Evolutionary conservation across 768 basidiomycete species (phyloP).

Genomic region (Lactarius hatsudake): DNA sequence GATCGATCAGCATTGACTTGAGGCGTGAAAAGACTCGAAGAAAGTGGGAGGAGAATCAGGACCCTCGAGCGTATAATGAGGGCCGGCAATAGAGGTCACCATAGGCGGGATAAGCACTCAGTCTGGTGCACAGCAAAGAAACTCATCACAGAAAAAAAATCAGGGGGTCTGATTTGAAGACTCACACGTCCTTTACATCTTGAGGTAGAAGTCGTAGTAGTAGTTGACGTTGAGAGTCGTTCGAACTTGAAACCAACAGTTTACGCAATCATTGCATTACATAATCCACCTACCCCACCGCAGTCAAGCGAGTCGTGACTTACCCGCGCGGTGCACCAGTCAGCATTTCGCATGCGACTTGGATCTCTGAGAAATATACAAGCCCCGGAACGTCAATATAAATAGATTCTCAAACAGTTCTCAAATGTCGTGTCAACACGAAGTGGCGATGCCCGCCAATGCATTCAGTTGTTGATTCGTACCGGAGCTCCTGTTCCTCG

Average conservation of each 20-base stretch:
- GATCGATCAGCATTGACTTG: constrained; percentile 2
- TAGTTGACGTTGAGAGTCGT: background rate
- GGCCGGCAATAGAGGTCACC: constrained; percentile 24
- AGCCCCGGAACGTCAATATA: too few species aligned
- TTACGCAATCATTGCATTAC: background rate
- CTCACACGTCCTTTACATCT: background rate
- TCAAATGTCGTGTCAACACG: too few species aligned
- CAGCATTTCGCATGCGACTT: too few species aligned
- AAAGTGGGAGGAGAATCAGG: constrained; percentile 17
- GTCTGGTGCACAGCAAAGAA: constrained; percentile 29
- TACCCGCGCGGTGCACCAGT: too few species aligned
- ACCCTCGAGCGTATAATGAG: constrained; percentile 26
- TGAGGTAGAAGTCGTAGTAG: background rate
- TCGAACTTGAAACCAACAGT: background rate
- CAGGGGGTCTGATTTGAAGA: background rate
- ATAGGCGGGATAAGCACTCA: constrained; percentile 21
- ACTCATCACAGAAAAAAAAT: constrained; percentile 20
- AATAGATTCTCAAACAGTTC: too few species aligned
- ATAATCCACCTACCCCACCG: too few species aligned
- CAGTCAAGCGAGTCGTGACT: too few species aligned
- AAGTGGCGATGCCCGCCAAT: too few species aligned
- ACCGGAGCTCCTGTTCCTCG: too few species aligned
- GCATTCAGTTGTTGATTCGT: too few species aligned
- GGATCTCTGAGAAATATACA: too few species aligned
- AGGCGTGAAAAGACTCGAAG: background rate